Evolutionary conservation across 2,329 filamentous ascomycete genomes (phyloP).

Genomic region (Colletotrichum orchidophilum): DNA sequence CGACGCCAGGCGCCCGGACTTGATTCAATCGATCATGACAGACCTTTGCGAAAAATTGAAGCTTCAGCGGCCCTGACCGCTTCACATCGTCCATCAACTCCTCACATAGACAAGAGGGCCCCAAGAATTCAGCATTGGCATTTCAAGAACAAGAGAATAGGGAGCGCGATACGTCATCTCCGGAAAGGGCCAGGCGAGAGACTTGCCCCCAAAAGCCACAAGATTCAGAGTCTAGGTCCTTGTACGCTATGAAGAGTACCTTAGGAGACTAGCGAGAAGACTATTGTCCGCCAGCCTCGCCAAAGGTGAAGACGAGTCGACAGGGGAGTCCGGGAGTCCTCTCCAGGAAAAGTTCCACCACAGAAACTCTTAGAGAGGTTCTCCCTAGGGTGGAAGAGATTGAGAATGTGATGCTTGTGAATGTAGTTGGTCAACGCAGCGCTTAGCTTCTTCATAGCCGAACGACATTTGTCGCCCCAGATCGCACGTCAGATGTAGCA

Average conservation of each 20-base stretch:
- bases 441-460: not conserved
- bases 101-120: not conserved
- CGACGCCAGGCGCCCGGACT: no score
- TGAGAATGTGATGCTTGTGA: not conserved
- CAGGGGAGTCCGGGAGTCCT: not conserved
- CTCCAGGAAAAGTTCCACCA: not conserved
- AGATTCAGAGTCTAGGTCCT: not conserved
- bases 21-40: not conserved
- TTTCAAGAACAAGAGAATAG: not conserved
- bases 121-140: not conserved
- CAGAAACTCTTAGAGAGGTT: accelerated
- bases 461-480: not conserved
- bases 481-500: not conserved
- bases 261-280: not conserved
- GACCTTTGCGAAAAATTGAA: not conserved
- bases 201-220: not conserved
- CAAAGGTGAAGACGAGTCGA: not conserved
- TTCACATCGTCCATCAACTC: not conserved
- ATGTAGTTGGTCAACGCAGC: not conserved
- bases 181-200: not conserved
- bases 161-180: not conserved
- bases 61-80: not conserved
- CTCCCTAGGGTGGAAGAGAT: not conserved
- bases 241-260: not conserved
- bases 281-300: not conserved